phyloP scores from a whole-genome alignment of 371 early-diverging fungal genomes.

The Haplosporangium sp. region DNA sequence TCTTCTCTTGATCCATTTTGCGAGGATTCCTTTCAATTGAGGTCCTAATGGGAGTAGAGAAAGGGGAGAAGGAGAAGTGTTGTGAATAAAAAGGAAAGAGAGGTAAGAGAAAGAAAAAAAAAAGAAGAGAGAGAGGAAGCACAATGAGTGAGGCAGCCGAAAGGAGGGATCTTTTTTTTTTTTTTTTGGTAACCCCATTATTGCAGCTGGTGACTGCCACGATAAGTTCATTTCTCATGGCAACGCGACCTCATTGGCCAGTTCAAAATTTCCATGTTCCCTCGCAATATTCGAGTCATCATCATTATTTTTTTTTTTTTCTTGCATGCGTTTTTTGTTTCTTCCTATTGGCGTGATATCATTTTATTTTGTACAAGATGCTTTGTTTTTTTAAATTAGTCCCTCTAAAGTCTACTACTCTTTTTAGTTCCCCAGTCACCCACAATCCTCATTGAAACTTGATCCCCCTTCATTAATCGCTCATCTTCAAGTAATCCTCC shows the following conservation, averaged over 20 bases:
- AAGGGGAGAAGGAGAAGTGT: background rate
- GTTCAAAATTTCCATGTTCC: background rate
- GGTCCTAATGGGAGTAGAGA: background rate
- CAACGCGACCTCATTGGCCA: conserved; percentile 9
- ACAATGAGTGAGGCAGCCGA: background rate
- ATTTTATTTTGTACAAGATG: background rate
- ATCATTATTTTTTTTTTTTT: no score
- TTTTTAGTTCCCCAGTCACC: conserved; percentile 75
- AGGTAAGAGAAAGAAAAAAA: background rate
- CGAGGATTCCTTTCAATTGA: background rate
- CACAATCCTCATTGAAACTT: conserved; percentile 78
- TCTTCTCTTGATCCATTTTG: conserved; percentile 27
- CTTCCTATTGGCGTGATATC: background rate
- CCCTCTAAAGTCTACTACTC: conserved; percentile 5
- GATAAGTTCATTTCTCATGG: conserved; percentile 3
- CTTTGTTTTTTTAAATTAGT: background rate
- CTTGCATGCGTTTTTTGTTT: background rate
- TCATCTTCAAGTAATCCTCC: conserved; percentile 79
- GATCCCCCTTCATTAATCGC: conserved; percentile 69
- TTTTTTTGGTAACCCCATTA: no score
- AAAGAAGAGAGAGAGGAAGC: conserved; percentile 5
- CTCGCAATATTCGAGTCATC: background rate
- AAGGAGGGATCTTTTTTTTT: background rate
- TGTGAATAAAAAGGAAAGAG: no score
- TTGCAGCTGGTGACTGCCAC: background rate